These are phyloP conservation scores for Xanthoconium separans DNA, from an alignment of 1,284 basidiomycete species.

Conservation along the genomic window DNA sequence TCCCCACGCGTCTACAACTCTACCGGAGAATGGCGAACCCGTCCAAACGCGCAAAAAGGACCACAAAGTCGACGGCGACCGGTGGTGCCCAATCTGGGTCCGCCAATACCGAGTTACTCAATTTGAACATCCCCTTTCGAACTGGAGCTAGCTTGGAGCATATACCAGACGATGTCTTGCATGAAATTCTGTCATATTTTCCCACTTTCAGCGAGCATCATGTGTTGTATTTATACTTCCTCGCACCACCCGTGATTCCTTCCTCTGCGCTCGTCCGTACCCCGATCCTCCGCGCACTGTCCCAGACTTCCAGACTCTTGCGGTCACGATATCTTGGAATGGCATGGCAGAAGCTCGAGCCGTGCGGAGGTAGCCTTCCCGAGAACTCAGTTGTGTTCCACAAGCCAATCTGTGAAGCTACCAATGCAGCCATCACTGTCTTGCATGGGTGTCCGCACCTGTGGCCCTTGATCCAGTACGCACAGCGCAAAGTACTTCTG, in stretches of 20 bases:
- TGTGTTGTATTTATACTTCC: not conserved
- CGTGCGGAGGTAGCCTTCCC: not conserved
- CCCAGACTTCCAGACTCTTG: slow-evolving; percentile 5
- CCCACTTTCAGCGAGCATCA: too few species aligned
- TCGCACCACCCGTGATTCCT: not conserved
- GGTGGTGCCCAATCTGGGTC: too few species aligned
- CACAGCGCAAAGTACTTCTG: not conserved
- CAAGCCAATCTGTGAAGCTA: not conserved
- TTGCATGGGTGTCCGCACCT: slow-evolving; percentile 7
- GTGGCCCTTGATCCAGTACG: slow-evolving; percentile 11
- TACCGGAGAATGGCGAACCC: too few species aligned
- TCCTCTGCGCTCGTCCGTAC: not conserved
- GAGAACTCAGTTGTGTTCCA: not conserved
- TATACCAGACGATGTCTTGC: not conserved
- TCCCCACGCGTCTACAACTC: too few species aligned
- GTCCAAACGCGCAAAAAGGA: not conserved
- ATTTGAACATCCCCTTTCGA: not conserved
- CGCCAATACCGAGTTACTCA: too few species aligned
- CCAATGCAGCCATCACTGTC: not conserved
- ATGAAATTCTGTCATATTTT: too few species aligned
- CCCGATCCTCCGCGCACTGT: not conserved
- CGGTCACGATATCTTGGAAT: slow-evolving; percentile 9
- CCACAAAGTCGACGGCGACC: not conserved
- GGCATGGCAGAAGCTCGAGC: slow-evolving; percentile 9
- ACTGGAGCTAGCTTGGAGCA: not conserved